Conservation (phyloP, 768 basidiomycete species). For the Suillus decipiens region DNA sequence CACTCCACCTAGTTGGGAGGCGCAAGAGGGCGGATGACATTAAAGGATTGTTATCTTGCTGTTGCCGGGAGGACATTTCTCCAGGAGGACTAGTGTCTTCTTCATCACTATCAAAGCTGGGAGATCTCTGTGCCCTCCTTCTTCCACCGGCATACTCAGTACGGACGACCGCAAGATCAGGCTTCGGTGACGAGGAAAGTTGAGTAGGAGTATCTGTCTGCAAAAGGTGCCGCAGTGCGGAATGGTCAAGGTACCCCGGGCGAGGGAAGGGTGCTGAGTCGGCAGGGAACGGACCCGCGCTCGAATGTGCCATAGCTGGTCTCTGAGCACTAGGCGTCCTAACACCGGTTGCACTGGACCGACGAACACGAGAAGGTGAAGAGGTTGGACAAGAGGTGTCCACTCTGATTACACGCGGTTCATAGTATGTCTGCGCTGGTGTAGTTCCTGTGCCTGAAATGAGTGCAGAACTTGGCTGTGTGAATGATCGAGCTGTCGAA, state of each 20-base stretch:
- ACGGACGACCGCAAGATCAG: constrained; percentile 29
- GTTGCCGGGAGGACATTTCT: constrained; percentile 33
- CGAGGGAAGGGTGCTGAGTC: constrained; percentile 51
- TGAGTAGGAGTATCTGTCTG: constrained; percentile 49
- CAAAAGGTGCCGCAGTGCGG: constrained; percentile 68
- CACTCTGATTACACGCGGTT: constrained; percentile 72
- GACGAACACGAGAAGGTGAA: constrained; percentile 50
- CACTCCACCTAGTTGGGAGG: constrained; percentile 80
- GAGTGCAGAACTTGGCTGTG: constrained; percentile 30
- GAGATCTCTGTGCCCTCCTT: constrained; percentile 37
- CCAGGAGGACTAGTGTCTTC: constrained; percentile 59
- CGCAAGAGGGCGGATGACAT: constrained; percentile 45
- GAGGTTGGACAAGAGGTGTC: constrained; percentile 47
- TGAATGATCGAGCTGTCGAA: constrained; percentile 47
- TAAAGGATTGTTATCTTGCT: constrained; percentile 20
- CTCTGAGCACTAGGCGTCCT: constrained; percentile 25
- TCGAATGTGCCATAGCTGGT: constrained; percentile 32
- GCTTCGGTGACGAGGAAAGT: constrained; percentile 41
- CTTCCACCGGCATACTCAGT: constrained; percentile 18
- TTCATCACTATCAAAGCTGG: constrained; percentile 64
- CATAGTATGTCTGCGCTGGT: constrained; percentile 41
- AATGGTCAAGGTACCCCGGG: constrained; percentile 77
- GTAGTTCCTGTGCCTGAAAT: constrained; percentile 33
- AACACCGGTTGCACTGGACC: constrained; percentile 41
- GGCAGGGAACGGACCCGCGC: constrained; percentile 23